Evolutionary conservation across 306 rosid species (phyloP).

Genomic region (Chamaecrista fasciculata): DNA sequence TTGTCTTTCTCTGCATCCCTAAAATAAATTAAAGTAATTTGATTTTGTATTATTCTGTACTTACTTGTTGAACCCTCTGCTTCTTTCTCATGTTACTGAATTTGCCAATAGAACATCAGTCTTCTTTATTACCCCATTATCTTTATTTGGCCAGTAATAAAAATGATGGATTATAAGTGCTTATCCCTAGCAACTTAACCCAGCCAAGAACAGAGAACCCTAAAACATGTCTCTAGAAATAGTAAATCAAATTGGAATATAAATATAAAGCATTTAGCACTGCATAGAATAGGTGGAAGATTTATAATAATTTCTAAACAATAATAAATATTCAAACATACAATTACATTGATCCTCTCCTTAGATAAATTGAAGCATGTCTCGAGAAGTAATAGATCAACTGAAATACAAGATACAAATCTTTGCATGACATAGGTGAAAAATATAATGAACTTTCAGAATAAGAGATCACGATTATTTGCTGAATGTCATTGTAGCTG

Average conservation of each 20-base stretch:
- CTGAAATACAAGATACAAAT: neutral
- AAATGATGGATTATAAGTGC: neutral
- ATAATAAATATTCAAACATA: neutral
- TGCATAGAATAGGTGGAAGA: neutral
- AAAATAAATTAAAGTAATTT: neutral
- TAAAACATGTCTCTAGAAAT: neutral
- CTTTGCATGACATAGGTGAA: conserved; percentile 4
- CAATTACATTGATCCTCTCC: neutral
- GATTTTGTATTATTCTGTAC: neutral
- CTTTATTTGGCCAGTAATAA: neutral
- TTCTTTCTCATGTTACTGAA: neutral
- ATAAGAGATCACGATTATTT: neutral
- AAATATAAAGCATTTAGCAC: neutral
- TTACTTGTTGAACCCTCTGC: neutral
- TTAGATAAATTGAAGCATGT: neutral
- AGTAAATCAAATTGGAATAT: neutral
- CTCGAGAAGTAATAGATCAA: neutral
- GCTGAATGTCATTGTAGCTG: neutral
- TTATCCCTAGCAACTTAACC: neutral
- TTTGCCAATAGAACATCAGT: neutral
- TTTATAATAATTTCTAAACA: neutral
- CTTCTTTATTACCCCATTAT: neutral
- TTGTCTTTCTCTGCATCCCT: neutral
- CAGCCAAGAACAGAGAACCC: neutral
- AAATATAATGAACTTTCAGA: neutral